Base-by-base conservation (phyloP, 192 early-diverging fungal species). In the Hyaloraphidium curvatum region DNA sequence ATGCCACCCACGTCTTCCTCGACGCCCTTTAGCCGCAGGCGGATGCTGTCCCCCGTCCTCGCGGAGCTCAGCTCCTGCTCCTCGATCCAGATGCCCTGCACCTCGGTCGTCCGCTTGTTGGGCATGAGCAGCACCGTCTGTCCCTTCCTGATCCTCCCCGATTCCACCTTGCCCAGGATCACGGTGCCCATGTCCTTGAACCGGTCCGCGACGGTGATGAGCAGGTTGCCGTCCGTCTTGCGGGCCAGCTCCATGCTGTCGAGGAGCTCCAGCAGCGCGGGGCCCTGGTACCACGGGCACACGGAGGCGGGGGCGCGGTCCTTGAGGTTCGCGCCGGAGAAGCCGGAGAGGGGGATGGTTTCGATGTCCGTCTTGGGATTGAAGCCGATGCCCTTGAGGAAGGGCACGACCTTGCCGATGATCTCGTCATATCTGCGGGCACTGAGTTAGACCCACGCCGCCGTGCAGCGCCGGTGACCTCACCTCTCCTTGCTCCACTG, bases 141-240 rank as follows among this genome's bases (percentile, higher is more conserved):
- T 29, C 89, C 91, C 72, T 90, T 84, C 69, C 76, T 83, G 54
- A 99, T 65, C 40, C 71, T 69, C 26, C 95, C 95, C 28, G 87
- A 84, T 67, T 99, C 95, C 54, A 99, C 77, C 74, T 99, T 99
- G 55, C 95, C 95, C 14, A 81, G 80, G 30, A 95, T 75, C 30
- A 99, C 67, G 1, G 88, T 92, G 53, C 95, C 95, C 92, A 97
- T 93, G 62, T 99, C 91, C 79, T 86, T 87, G 75, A 87, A 89
- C 62, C 90, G 95, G 64, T 93, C 92, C 56, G 81, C 76, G 61
- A 99, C 81, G 41, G 95, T 88, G 65, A 99, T 83, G 66, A 92
- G 79, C 55, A 99, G 65, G 16, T 92, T 91, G 1, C 82, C 86
- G 61, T 80, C 74, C 39, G 83, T 66, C 57, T 93, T 90, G 62